Evolutionary conservation across 2,329 filamentous ascomycete genomes (phyloP), one percentile per base, ranked within the genome.

Genomic region (Cytospora piceae): DNA sequence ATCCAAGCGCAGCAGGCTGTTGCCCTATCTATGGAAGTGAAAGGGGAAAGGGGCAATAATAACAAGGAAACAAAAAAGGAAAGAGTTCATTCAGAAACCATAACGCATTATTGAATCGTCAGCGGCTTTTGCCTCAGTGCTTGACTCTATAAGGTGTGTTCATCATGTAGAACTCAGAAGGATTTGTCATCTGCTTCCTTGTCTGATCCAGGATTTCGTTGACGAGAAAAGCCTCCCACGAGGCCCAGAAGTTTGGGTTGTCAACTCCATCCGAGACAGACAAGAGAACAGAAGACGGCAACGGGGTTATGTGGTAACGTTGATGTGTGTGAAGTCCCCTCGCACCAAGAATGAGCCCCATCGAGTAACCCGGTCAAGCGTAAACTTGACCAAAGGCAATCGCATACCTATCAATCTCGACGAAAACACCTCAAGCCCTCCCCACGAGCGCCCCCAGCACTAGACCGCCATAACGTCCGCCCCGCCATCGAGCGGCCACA

Each of bases 321-420:
- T 76, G 74, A 75, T n/a, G 2, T 32, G 9, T 49, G 52, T 65
- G 66, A 80, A 77, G 79, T 81, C 91, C 90, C 91, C 93, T 97
- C 93, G 94, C 91, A 86, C 93, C 94, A 91, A 97, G 93, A 97
- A 97, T 98, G 93, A 97, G 94, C 94, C 94, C 94, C 94, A 96
- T 98, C 93, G 94, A 97, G 94, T 98, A 96, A 97, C 92, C 85
- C 80, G 78, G 76, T 75, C 71, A 63, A 70, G 61, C 67, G 73
- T 72, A 72, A 71, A 69, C 70, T 57, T 49, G 61, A 46, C 64
- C 42, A 57, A 72, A 77, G 81, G 91, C 92, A 97, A 97, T 97
- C 94, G 94, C 94, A 97, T 98, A 89, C 90, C 94, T 97, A 88
- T 96, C 84, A 78, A 92, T 85, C 90, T 88, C 89, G 94, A 97